Base-by-base conservation (phyloP, 208 protist species). In the Crithidia expoeki region DNA sequence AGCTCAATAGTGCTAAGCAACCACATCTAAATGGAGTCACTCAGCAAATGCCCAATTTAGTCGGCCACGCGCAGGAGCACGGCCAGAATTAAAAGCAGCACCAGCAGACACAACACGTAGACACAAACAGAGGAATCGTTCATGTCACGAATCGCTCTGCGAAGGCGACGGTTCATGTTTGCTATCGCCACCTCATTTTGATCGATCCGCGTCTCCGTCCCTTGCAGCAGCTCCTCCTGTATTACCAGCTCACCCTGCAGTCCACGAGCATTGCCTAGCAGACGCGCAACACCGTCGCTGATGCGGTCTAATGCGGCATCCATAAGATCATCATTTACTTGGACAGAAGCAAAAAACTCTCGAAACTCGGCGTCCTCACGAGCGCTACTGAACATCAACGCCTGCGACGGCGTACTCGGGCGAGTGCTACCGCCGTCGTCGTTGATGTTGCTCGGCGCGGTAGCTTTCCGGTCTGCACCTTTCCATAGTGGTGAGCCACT, bases 221-320 rank as follows among this genome's bases (percentile, higher is more conserved):
- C 68, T 34, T 90, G 72, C 25, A 95, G 69, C 51, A 93, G 72
- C 12, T 52, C 52, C 17, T 79, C 74, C 63, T 95, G 90, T 4
- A 81, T 40, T 10, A 56, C 23, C 21, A 95, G 70, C 65, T 95
- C 90, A n/a, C 74, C 59, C n/a, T 83, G 65, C 38, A 95, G 79
- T 7, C 62, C 51, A 34, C 78, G 68, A 10, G 90, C 90, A 73
- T 87, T 90, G 63, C 90, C 80, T 33, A 79, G 74, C n/a, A 95
- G 57, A 17, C 83, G 64, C 32, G 72, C 56, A 17, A 92, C 80
- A 27, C 90, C 85, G 4, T 66, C 75, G 32, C 60, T 66, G 30
- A 95, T 86, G 40, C 87, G 83, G 63, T 90, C 87, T 17, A 95
- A 76, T 9, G 84, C 70, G 27, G 70, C 65, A 61, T 93, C 87